Evolutionary conservation across 176 grass and related monocot species (phyloP).

Genomic region (Luzula sylvatica): DNA sequence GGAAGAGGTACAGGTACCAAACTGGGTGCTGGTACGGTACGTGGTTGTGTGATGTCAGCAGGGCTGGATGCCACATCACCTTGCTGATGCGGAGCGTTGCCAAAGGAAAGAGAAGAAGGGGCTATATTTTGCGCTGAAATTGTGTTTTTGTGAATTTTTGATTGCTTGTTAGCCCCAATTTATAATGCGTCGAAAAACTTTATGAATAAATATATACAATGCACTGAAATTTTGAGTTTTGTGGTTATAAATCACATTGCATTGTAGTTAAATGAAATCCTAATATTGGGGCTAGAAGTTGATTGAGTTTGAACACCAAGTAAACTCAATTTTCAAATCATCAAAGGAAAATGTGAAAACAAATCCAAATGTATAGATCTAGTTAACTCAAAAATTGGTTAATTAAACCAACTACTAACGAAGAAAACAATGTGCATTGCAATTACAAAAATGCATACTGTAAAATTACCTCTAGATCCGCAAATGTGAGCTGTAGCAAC

Average conservation of each 20-base stretch:
- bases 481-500: constrained; percentile 11
- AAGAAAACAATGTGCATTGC: not conserved
- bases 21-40: constrained; percentile 18
- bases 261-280: too few species aligned
- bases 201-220: too few species aligned
- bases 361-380: too few species aligned
- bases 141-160: too few species aligned
- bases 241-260: too few species aligned
- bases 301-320: too few species aligned
- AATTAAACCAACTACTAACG: not conserved
- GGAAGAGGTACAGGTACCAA: constrained; percentile 30
- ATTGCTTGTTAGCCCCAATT: too few species aligned
- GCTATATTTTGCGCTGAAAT: constrained; percentile 41
- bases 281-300: too few species aligned
- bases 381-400: not conserved
- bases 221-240: too few species aligned
- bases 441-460: not conserved
- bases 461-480: constrained; percentile 57
- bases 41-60: constrained; percentile 16
- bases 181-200: too few species aligned
- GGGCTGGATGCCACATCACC: constrained; percentile 34
- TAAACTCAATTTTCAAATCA: too few species aligned
- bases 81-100: constrained; percentile 26
- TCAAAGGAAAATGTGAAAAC: too few species aligned
- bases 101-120: constrained; percentile 21